A percentile compares a stretch with the other conserved stretches of the same genome.
phyloP scores from a whole-genome alignment of 768 basidiomycete genomes.

The Hygrophoropsis aurantiaca region DNA sequence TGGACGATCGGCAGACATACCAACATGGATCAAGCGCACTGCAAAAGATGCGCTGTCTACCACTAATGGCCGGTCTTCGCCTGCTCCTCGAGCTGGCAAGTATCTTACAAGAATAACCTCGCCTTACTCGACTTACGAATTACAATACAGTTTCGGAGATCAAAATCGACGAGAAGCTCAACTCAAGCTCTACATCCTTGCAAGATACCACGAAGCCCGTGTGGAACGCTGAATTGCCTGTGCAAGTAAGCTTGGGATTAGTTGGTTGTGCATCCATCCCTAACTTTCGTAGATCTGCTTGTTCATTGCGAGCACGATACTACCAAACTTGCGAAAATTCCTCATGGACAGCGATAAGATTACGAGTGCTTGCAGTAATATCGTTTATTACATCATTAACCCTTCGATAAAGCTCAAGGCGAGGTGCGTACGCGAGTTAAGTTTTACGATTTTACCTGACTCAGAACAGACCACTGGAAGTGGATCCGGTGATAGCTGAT shows the following conservation, averaged over 20 bases:
- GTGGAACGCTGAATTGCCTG: conserved; percentile 27
- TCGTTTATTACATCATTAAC: conserved; percentile 80
- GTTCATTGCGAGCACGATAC: conserved; percentile 65
- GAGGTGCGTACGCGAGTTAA: conserved; percentile 44
- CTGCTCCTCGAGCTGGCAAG: conserved; percentile 55
- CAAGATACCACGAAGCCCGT: conserved; percentile 27
- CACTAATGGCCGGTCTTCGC: conserved; percentile 74
- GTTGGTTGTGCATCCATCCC: background rate
- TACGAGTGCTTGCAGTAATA: conserved; percentile 72
- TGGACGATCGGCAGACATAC: conserved; percentile 70
- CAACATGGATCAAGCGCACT: conserved; percentile 75
- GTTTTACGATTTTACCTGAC: conserved; percentile 6
- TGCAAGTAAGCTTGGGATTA: conserved; percentile 26
- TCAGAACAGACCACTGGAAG: conserved; percentile 68
- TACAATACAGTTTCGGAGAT: conserved; percentile 29
- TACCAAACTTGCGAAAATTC: conserved; percentile 78
- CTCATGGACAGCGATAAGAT: conserved; percentile 85
- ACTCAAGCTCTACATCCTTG: conserved; percentile 42
- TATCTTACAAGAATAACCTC: background rate
- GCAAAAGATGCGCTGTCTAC: conserved; percentile 55
- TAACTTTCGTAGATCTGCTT: conserved; percentile 54
- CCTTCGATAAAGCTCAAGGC: conserved; percentile 79
- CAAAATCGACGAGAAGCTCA: conserved; percentile 63
- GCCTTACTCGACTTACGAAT: conserved; percentile 2
- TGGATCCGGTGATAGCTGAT: conserved; percentile 64